These are phyloP conservation scores for Talaromyces albobiverticillius DNA, from an alignment of 2,329 filamentous ascomycete species.

Conservation along the genomic window DNA sequence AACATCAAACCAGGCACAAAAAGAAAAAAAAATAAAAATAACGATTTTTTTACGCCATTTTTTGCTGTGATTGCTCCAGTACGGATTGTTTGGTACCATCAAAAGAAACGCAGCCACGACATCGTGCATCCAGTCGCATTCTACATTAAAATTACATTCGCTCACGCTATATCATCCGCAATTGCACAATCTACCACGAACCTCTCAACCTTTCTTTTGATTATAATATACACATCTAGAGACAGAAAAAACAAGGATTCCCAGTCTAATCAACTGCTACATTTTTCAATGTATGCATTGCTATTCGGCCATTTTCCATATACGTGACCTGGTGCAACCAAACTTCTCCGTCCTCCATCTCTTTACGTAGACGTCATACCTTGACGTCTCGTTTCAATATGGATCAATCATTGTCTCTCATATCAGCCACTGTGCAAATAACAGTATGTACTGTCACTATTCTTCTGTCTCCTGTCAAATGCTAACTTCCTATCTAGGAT, in stretches of 20 bases:
- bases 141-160: conserved; percentile 1
- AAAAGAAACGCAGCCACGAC: conserved; percentile 7
- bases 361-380: not conserved
- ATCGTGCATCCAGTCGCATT: conserved; percentile 8
- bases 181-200: conserved; percentile 4
- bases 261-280: not conserved
- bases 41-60: too few species aligned
- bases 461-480: not conserved
- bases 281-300: not conserved
- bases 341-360: not conserved
- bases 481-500: conserved; percentile 56
- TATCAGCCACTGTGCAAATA: conserved; percentile 31
- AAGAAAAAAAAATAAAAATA: not conserved
- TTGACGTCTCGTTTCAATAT: conserved; percentile 15
- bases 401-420: conserved; percentile 28
- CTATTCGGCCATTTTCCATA: not conserved
- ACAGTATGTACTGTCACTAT: conserved; percentile 22
- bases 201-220: not conserved
- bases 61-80: not conserved
- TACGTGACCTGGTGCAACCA: not conserved
- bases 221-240: not conserved
- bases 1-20: not conserved
- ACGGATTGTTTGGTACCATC: not conserved
- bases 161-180: conserved; percentile 5
- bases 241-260: not conserved